These are phyloP conservation scores for Claviceps sp. DNA, from an alignment of 2,329 filamentous ascomycete genomes.

Conservation along the genomic window DNA sequence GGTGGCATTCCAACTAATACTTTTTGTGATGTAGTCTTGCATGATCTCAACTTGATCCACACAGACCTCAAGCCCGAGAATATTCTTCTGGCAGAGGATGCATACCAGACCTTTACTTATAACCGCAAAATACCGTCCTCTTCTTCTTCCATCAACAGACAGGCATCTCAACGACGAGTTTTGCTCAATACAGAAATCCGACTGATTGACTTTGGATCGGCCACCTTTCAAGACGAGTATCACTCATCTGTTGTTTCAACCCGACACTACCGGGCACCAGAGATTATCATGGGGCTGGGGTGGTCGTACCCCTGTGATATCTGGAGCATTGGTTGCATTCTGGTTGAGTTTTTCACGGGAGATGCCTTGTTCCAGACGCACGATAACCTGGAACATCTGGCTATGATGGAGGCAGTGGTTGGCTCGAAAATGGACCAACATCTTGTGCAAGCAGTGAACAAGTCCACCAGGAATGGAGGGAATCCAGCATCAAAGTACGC, in stretches of 20 bases:
- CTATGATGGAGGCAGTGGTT: constrained; percentile 64
- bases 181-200: constrained; percentile 56
- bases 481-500: constrained; percentile 53
- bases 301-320: constrained; percentile 63
- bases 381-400: constrained; percentile 58
- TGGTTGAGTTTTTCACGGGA: constrained; percentile 60
- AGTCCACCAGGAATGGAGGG: constrained; percentile 39
- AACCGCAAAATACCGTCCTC: constrained; percentile 58
- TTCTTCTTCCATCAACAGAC: constrained; percentile 43
- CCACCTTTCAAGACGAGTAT: constrained; percentile 61
- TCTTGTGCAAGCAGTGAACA: constrained; percentile 36
- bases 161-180: constrained; percentile 50
- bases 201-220: constrained; percentile 58
- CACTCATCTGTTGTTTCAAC: constrained; percentile 60
- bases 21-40: constrained; percentile 50
- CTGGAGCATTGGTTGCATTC: constrained; percentile 61
- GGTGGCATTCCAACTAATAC: not conserved
- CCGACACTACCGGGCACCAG: constrained; percentile 55
- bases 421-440: constrained; percentile 42
- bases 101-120: constrained; percentile 59
- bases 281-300: constrained; percentile 56
- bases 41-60: constrained; percentile 94
- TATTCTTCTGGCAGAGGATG: constrained; percentile 51
- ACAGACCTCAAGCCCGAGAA: constrained; percentile 66
- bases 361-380: constrained; percentile 61